Evolutionary conservation across 495 filamentous ascomycete species (phyloP).

Genomic region (Penicillium lagena): DNA sequence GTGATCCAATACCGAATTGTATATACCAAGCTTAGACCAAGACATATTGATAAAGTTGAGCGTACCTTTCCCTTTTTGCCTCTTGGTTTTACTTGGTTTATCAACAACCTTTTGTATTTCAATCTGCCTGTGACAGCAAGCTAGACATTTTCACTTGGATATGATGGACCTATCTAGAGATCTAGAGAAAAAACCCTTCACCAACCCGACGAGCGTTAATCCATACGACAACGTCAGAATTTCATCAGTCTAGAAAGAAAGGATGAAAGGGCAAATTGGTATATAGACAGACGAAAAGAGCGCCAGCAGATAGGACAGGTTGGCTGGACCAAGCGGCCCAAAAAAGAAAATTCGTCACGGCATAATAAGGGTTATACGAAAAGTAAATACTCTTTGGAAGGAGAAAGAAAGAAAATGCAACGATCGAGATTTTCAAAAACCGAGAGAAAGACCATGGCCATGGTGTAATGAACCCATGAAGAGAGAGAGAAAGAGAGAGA

Average conservation of each 20-base stretch:
- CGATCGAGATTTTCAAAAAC: conserved; percentile 14
- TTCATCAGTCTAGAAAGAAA: neutral
- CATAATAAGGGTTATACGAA: conserved; percentile 1
- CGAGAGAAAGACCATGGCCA: conserved; percentile 10
- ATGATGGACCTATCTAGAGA: no score
- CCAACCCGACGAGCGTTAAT: no score
- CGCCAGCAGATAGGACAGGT: conserved; percentile 15
- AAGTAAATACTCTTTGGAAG: conserved; percentile 17
- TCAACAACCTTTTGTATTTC: no score
- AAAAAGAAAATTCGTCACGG: conserved; percentile 16
- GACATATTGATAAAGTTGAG: no score
- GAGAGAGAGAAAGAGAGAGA: neutral
- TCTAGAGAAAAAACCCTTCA: no score
- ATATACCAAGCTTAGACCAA: no score
- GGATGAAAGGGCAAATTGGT: conserved; percentile 19
- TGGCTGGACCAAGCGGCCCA: conserved; percentile 9
- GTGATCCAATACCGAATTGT: no score
- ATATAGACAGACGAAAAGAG: conserved; percentile 19
- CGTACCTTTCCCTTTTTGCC: no score
- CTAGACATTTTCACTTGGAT: no score
- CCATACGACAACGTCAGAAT: no score
- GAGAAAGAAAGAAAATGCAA: conserved; percentile 4
- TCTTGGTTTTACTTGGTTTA: no score
- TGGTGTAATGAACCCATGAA: neutral
- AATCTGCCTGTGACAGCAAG: no score